Evolutionary conservation across 805 yeast species (phyloP).

Genomic region (Pachysolen tannophilus): DNA sequence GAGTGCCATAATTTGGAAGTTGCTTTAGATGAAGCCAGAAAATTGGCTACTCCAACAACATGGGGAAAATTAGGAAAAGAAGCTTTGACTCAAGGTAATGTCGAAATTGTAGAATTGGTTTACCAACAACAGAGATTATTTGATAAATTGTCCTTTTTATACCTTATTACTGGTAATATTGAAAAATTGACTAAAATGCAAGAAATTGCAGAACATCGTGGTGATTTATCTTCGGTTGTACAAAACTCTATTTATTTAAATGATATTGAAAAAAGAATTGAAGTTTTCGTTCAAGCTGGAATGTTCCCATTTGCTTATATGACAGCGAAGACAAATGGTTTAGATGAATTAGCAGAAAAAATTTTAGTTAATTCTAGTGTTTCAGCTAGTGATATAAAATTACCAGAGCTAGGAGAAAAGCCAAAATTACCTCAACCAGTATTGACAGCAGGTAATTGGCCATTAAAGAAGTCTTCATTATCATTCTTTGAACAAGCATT

Average conservation of each 20-base stretch:
- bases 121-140: slow-evolving; percentile 82
- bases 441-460: slow-evolving; percentile 60
- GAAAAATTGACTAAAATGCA: slow-evolving; percentile 78
- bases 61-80: slow-evolving; percentile 84
- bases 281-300: slow-evolving; percentile 69
- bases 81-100: slow-evolving; percentile 86
- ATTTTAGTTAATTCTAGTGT: slow-evolving; percentile 67
- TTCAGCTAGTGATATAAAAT: slow-evolving; percentile 49
- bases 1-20: slow-evolving; percentile 85
- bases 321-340: slow-evolving; percentile 80
- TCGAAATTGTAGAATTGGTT: slow-evolving; percentile 75
- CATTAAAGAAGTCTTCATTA: slow-evolving; percentile 60
- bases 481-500: slow-evolving; percentile 84
- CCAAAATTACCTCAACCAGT: slow-evolving; percentile 40
- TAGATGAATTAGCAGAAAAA: slow-evolving; percentile 64
- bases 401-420: slow-evolving; percentile 45
- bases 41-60: slow-evolving; percentile 53
- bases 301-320: slow-evolving; percentile 87
- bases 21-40: slow-evolving; percentile 84
- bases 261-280: slow-evolving; percentile 67
- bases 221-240: slow-evolving; percentile 69
- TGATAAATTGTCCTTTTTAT: slow-evolving; percentile 85
- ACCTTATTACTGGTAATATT: slow-evolving; percentile 74
- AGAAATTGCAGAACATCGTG: slow-evolving; percentile 80
- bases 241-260: slow-evolving; percentile 77